Conservation (phyloP, 441 rosid species). For the Bruguiera hainesii region DNA sequence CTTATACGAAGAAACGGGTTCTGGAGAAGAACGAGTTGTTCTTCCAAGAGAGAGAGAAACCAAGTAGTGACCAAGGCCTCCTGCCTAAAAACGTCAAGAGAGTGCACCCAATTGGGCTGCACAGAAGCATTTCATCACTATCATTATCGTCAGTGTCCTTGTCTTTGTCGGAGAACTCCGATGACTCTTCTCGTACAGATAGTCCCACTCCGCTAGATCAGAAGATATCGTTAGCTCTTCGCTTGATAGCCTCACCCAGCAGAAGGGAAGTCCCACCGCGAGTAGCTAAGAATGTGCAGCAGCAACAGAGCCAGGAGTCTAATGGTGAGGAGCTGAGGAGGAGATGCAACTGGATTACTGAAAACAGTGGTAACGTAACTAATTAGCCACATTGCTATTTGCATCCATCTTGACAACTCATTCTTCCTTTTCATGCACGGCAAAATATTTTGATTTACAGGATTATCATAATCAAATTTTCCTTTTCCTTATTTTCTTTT, state of each 20-base stretch:
- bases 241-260: slow-evolving; percentile 43
- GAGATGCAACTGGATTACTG: slow-evolving; percentile 94
- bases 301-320: slow-evolving; percentile 31
- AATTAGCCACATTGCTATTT: not conserved
- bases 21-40: slow-evolving; percentile 32
- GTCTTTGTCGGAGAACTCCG: slow-evolving; percentile 79
- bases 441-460: too few relatives aligned
- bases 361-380: slow-evolving; percentile 65
- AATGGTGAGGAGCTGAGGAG: slow-evolving; percentile 42
- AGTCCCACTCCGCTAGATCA: slow-evolving; percentile 50
- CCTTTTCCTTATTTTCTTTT: too few relatives aligned
- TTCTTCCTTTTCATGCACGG: not conserved
- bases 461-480: too few relatives aligned
- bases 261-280: slow-evolving; percentile 35
- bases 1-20: slow-evolving; percentile 31
- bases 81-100: slow-evolving; percentile 68
- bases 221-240: slow-evolving; percentile 52
- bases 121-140: slow-evolving; percentile 66
- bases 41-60: slow-evolving; percentile 31
- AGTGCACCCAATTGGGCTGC: slow-evolving; percentile 69
- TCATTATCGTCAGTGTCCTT: slow-evolving; percentile 75
- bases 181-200: slow-evolving; percentile 66
- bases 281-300: slow-evolving; percentile 32
- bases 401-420: too few relatives aligned
- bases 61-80: slow-evolving; percentile 27